Evolutionary conservation across 495 filamentous ascomycete genomes (phyloP).

Genomic region (Tuber aestivum): DNA sequence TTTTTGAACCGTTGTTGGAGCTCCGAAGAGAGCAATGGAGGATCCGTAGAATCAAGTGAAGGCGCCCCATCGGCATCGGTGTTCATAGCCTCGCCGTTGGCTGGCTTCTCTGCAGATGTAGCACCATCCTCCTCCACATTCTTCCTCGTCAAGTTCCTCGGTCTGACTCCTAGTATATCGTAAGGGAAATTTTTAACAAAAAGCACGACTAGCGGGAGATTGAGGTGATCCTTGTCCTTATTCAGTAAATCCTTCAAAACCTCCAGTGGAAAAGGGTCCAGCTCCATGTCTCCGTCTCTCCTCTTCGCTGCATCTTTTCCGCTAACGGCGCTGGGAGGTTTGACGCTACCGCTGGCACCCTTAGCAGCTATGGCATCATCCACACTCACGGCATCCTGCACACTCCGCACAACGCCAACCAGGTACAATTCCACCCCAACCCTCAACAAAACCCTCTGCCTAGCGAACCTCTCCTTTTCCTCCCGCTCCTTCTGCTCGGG

Average conservation of each 20-base stretch:
- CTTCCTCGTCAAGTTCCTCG: constrained; percentile 59
- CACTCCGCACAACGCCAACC: constrained; percentile 73
- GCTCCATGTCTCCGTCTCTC: constrained; percentile 39
- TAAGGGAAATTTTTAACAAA: constrained; percentile 96
- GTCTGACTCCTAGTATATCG: constrained; percentile 81
- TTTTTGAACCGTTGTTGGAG: constrained; percentile 82
- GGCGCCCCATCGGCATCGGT: constrained; percentile 42
- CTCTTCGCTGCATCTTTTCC: constrained; percentile 50
- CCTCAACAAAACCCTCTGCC: constrained; percentile 78
- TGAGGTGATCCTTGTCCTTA: constrained; percentile 84
- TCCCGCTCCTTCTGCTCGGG: constrained; percentile 85
- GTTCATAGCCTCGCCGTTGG: constrained; percentile 46
- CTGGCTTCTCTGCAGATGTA: constrained; percentile 52
- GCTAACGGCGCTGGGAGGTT: constrained; percentile 40
- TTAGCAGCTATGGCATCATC: constrained; percentile 64
- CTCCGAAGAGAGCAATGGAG: constrained; percentile 66
- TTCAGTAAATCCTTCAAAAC: constrained; percentile 93
- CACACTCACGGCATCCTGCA: constrained; percentile 81
- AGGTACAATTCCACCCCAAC: constrained; percentile 97
- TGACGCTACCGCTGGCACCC: constrained; percentile 53
- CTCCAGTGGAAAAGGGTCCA: constrained; percentile 87
- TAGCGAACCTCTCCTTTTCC: constrained; percentile 83
- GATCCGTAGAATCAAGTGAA: constrained; percentile 52
- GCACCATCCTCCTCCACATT: constrained; percentile 78
- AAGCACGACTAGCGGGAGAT: constrained; percentile 80